Percentiles rank a stretch among this genome's conserved stretches.
These are phyloP conservation scores for Stropharia rugosoannulata DNA, from an alignment of 768 basidiomycete species.

Conservation along the genomic window DNA sequence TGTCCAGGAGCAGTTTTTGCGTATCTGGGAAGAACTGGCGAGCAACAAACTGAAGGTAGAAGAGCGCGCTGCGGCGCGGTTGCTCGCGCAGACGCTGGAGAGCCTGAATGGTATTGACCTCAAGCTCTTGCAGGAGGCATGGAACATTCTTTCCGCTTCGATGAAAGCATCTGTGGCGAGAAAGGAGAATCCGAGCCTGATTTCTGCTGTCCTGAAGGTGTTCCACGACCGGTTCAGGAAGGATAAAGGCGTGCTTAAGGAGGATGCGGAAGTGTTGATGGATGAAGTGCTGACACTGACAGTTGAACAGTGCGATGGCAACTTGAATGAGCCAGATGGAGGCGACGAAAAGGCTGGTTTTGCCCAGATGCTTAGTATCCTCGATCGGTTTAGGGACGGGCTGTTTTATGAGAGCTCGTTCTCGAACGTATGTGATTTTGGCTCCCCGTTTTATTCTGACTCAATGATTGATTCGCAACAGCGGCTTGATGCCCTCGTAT, in stretches of 20 bases:
- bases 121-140: slow-evolving; percentile 52
- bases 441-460: background rate
- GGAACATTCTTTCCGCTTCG: slow-evolving; percentile 37
- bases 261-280: slow-evolving; percentile 27
- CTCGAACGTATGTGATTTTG: slow-evolving; percentile 37
- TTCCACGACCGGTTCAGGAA: slow-evolving; percentile 40
- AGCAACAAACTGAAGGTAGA: slow-evolving; percentile 46
- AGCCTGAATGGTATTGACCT: slow-evolving; percentile 30
- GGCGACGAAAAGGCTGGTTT: slow-evolving; percentile 9
- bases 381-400: slow-evolving; percentile 50
- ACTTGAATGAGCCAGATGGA: background rate
- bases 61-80: slow-evolving; percentile 37
- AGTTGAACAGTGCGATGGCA: slow-evolving; percentile 29
- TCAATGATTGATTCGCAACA: slow-evolving; percentile 17
- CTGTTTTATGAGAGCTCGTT: slow-evolving; percentile 46
- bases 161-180: slow-evolving; percentile 24
- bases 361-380: slow-evolving; percentile 37
- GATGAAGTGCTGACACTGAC: slow-evolving; percentile 31
- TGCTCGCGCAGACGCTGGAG: slow-evolving; percentile 41
- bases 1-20: slow-evolving; percentile 42
- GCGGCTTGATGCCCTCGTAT: slow-evolving; percentile 46
- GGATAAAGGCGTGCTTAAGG: slow-evolving; percentile 18
- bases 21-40: slow-evolving; percentile 49
- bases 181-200: slow-evolving; percentile 28
- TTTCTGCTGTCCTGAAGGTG: slow-evolving; percentile 46